Evolutionary conservation across 2,329 filamentous ascomycete genomes (phyloP).

Genomic region (Epichloe bromicola): DNA sequence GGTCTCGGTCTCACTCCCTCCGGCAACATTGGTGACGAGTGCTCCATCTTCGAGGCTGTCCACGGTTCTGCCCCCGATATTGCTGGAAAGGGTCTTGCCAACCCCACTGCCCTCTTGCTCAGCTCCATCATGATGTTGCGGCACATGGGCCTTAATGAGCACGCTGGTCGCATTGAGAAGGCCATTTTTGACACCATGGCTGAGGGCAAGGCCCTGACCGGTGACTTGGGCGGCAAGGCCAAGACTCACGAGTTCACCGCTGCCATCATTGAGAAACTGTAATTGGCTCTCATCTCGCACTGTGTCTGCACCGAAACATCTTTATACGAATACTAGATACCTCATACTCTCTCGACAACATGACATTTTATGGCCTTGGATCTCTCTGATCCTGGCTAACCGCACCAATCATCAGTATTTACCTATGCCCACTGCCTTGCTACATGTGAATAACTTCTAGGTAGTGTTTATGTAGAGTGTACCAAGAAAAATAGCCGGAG

Average conservation of each 20-base stretch:
- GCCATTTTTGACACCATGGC: slow-evolving; percentile 91
- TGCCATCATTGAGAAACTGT: slow-evolving; percentile 69
- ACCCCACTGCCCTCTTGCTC: slow-evolving; percentile 91
- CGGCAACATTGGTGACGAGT: slow-evolving; percentile 97
- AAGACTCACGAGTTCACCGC: slow-evolving; percentile 91
- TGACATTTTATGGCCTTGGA: background rate
- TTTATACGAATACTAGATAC: slow-evolving; percentile 1
- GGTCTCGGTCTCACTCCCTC: slow-evolving; percentile 94
- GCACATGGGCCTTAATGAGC: slow-evolving; percentile 83
- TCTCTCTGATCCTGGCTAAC: background rate
- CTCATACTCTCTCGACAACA: background rate
- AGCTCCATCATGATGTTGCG: slow-evolving; percentile 99
- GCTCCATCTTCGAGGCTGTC: slow-evolving; percentile 98
- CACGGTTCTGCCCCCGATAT: slow-evolving; percentile 97
- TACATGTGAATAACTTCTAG: slow-evolving; percentile 6
- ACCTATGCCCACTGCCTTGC: slow-evolving; percentile 4
- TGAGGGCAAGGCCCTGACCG: slow-evolving; percentile 92
- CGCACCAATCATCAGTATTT: slow-evolving; percentile 2
- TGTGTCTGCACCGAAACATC: background rate
- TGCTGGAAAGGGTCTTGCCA: slow-evolving; percentile 87
- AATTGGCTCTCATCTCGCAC: slow-evolving; percentile 15
- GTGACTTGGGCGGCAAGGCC: slow-evolving; percentile 89
- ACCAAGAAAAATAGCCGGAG: slow-evolving; percentile 11
- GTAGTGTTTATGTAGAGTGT: slow-evolving; percentile 19
- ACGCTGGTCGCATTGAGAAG: slow-evolving; percentile 81